Evolutionary conservation across 2,329 filamentous ascomycete genomes (phyloP).

Genomic region (Dothistroma pini): DNA sequence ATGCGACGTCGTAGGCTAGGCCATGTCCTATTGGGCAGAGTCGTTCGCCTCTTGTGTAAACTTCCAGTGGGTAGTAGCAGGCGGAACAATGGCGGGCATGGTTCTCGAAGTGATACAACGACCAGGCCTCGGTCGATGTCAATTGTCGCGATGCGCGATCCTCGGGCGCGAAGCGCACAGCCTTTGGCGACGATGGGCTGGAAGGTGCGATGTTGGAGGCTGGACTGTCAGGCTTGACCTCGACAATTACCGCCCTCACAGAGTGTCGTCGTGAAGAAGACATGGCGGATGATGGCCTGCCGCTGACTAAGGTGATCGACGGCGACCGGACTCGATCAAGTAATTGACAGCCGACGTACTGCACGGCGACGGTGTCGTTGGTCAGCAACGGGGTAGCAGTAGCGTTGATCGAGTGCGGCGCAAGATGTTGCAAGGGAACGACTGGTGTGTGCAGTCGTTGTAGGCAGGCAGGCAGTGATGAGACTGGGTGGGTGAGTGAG

Average conservation of each 20-base stretch:
- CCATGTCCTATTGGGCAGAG: conserved; percentile 44
- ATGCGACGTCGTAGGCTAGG: conserved; percentile 45
- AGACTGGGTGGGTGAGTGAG: conserved; percentile 1
- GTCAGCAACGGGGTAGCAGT: neutral
- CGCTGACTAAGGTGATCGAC: conserved; percentile 15
- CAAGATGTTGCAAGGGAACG: neutral
- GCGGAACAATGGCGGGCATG: conserved; percentile 45
- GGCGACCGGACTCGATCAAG: conserved; percentile 1
- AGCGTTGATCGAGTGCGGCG: neutral
- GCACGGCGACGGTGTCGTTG: conserved; percentile 7
- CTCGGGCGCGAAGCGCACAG: conserved; percentile 30
- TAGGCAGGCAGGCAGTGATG: neutral
- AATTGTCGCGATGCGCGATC: conserved; percentile 40
- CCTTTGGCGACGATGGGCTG: conserved; percentile 28
- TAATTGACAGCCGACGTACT: neutral
- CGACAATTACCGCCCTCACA: conserved; percentile 26
- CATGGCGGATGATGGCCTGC: conserved; percentile 6
- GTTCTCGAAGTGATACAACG: conserved; percentile 46
- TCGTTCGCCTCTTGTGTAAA: conserved; percentile 38
- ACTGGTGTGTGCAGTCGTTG: neutral
- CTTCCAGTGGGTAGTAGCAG: conserved; percentile 45
- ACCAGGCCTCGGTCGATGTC: conserved; percentile 43
- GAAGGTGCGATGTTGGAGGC: conserved; percentile 25
- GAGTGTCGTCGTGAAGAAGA: conserved; percentile 22
- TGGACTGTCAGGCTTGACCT: conserved; percentile 24